phyloP scores from a whole-genome alignment of 1,284 basidiomycete species.

The Leccinum variabile region DNA sequence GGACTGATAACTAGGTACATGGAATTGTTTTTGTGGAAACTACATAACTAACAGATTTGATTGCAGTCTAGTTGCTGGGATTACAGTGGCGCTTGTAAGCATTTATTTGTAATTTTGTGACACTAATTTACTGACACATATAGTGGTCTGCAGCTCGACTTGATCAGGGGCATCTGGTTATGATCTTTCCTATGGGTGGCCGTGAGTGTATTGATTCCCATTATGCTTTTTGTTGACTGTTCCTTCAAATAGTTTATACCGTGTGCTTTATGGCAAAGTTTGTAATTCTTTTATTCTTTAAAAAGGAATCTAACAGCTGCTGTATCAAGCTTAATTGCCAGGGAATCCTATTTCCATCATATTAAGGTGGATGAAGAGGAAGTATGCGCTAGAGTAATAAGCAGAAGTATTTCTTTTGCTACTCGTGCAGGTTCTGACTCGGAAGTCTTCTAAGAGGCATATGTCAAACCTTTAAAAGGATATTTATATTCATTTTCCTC shows the following conservation, averaged over 20 bases:
- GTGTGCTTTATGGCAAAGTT: slow-evolving; percentile 31
- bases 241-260: slow-evolving; percentile 26
- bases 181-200: slow-evolving; percentile 28
- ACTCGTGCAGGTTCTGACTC: background rate
- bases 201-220: slow-evolving; percentile 13
- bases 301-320: background rate
- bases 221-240: background rate
- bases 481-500: background rate
- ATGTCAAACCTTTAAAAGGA: background rate
- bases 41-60: background rate
- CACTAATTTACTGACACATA: background rate
- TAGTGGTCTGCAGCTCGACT: slow-evolving; percentile 23
- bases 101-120: background rate
- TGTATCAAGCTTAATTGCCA: slow-evolving; percentile 25
- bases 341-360: slow-evolving; percentile 27
- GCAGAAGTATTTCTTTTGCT: slow-evolving; percentile 16
- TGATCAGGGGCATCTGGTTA: slow-evolving; percentile 18
- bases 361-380: background rate
- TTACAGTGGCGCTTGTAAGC: slow-evolving; percentile 19
- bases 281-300: background rate
- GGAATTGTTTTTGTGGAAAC: background rate
- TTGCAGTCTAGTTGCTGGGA: slow-evolving; percentile 17
- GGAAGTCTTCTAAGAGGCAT: no score
- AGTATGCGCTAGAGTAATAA: slow-evolving; percentile 1
- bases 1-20: slow-evolving; percentile 28